Percentiles rank a stretch among this genome's conserved stretches.
These are phyloP conservation scores for Tulasnella sp. DNA, from an alignment of 768 basidiomycete genomes.

Conservation along the genomic window DNA sequence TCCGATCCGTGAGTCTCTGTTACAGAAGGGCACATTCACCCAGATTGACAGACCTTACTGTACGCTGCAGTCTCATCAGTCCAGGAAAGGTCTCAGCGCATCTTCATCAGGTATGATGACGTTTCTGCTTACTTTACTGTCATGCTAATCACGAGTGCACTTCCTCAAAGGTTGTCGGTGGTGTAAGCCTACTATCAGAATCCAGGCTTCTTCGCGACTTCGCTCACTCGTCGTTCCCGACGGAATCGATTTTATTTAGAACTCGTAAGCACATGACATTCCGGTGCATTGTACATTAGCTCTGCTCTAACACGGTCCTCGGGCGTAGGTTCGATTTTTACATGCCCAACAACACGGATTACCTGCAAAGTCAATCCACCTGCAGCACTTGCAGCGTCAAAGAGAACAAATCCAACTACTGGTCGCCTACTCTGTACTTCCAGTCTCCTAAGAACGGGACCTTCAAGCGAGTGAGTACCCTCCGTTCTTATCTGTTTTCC, in stretches of 20 bases:
- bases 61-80: constrained; percentile 9
- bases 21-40: neutral
- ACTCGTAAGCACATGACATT: neutral
- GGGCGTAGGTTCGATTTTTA: constrained; percentile 11
- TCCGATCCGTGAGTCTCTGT: constrained; percentile 9
- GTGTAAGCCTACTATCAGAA: neutral
- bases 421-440: constrained; percentile 16
- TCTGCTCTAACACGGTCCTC: neutral
- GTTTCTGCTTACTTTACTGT: neutral
- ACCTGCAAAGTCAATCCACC: neutral
- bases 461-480: constrained; percentile 8
- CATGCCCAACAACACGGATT: constrained; percentile 12
- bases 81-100: constrained; percentile 11
- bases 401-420: constrained; percentile 15
- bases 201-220: too few relatives aligned
- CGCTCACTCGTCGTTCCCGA: too few relatives aligned
- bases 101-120: constrained; percentile 10
- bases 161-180: neutral
- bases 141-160: neutral
- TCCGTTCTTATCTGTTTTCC: neutral
- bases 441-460: constrained; percentile 7
- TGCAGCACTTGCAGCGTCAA: constrained; percentile 11
- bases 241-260: neutral
- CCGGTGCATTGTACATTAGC: too few relatives aligned
- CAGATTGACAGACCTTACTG: neutral